phyloP scores from a whole-genome alignment of 192 early-diverging fungal genomes.

The Jimgerdemannia lactiflua region DNA sequence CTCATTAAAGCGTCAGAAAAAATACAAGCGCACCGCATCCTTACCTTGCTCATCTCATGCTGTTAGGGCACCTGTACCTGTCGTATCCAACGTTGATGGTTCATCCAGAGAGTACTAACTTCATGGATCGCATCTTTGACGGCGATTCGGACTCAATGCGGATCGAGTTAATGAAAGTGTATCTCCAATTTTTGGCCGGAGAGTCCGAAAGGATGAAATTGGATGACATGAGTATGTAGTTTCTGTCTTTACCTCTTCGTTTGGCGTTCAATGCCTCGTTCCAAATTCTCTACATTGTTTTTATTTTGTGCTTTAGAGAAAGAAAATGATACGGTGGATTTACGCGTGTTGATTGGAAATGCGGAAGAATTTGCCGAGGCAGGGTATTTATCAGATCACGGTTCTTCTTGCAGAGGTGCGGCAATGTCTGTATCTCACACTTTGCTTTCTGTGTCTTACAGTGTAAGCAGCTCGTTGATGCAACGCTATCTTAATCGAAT shows the following conservation, averaged over 20 bases:
- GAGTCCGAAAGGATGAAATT: slow-evolving; percentile 58
- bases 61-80: slow-evolving; percentile 65
- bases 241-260: not conserved
- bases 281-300: not conserved
- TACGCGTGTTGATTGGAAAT: slow-evolving; percentile 77
- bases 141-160: slow-evolving; percentile 46
- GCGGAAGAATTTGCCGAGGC: slow-evolving; percentile 79
- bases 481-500: slow-evolving; percentile 81
- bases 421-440: not conserved
- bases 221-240: slow-evolving; percentile 33
- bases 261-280: not conserved
- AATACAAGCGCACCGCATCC: too few species aligned
- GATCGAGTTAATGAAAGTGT: slow-evolving; percentile 67
- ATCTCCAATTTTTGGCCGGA: slow-evolving; percentile 63
- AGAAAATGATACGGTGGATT: slow-evolving; percentile 33
- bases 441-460: not conserved
- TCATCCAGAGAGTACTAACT: slow-evolving; percentile 36
- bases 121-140: slow-evolving; percentile 71
- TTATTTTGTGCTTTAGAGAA: slow-evolving; percentile 14
- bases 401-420: not conserved
- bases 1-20: too few species aligned
- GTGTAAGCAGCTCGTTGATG: slow-evolving; percentile 88
- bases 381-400: slow-evolving; percentile 37
- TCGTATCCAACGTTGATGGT: slow-evolving; percentile 68
- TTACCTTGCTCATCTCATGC: slow-evolving; percentile 2